phyloP scores from a whole-genome alignment of 2,329 filamentous ascomycete species.

The Cladosporium halotolerans region DNA sequence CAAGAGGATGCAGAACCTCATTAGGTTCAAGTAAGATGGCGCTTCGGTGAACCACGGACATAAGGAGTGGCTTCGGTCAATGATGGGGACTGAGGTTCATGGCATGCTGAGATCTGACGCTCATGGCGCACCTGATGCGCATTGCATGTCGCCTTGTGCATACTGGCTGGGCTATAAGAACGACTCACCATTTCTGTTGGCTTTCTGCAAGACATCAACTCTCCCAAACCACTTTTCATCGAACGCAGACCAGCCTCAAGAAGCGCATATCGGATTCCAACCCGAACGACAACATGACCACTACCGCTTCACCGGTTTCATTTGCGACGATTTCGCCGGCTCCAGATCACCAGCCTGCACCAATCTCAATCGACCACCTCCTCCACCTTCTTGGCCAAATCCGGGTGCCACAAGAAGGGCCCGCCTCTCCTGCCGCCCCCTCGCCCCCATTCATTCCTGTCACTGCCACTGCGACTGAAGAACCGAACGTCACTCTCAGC shows the following conservation, averaged over 20 bases:
- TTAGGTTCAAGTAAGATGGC: slow-evolving; percentile 5
- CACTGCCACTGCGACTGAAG: neutral
- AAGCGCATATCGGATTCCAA: neutral
- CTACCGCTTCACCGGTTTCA: neutral
- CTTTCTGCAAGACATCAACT: neutral
- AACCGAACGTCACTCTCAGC: neutral
- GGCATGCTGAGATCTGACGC: neutral
- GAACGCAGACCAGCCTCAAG: neutral
- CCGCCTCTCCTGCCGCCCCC: too few species aligned
- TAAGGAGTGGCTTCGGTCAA: neutral
- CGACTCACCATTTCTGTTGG: neutral
- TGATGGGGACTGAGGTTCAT: neutral
- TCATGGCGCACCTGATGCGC: neutral
- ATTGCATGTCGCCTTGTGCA: neutral
- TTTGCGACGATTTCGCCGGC: neutral
- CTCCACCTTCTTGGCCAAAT: neutral
- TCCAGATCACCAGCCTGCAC: neutral
- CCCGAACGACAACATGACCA: neutral
- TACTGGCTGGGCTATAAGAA: neutral
- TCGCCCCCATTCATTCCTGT: too few species aligned
- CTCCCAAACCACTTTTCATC: neutral
- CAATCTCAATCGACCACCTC: neutral
- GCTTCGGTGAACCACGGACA: neutral
- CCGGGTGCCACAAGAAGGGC: too few species aligned
- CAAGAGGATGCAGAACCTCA: slow-evolving; percentile 33